Evolutionary conservation across 2,329 filamentous ascomycete species (phyloP).

Genomic region (Aspergillus amoenus): DNA sequence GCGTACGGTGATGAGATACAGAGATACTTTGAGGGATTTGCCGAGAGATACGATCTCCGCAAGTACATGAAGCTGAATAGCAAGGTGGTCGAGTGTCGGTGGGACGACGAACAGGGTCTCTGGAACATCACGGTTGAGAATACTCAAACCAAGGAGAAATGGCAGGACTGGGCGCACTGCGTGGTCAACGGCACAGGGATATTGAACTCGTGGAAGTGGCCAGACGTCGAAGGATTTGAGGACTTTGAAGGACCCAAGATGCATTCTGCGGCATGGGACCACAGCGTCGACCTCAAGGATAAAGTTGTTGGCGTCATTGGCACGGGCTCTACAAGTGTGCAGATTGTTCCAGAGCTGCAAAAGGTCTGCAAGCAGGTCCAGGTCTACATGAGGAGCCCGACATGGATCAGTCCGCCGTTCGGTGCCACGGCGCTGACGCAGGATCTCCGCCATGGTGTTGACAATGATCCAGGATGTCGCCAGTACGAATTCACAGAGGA

Average conservation of each 20-base stretch:
- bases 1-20: slow-evolving; percentile 16
- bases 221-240: slow-evolving; percentile 43
- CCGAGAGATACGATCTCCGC: slow-evolving; percentile 18
- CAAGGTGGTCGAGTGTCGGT: slow-evolving; percentile 13
- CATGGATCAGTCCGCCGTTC: slow-evolving; percentile 7
- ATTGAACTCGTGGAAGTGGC: slow-evolving; percentile 41
- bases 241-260: slow-evolving; percentile 43
- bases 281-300: slow-evolving; percentile 23
- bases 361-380: slow-evolving; percentile 5
- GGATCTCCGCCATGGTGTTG: neutral
- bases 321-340: slow-evolving; percentile 31
- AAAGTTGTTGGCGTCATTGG: slow-evolving; percentile 30
- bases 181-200: slow-evolving; percentile 26
- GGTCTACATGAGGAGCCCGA: slow-evolving; percentile 10
- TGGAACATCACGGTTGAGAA: slow-evolving; percentile 20
- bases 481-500: slow-evolving; percentile 15
- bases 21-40: slow-evolving; percentile 19
- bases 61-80: slow-evolving; percentile 20
- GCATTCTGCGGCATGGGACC: slow-evolving; percentile 42
- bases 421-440: neutral
- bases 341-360: slow-evolving; percentile 30
- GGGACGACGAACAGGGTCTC: slow-evolving; percentile 6
- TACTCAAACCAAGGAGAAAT: neutral
- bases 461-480: neutral
- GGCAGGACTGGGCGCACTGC: neutral